These are phyloP conservation scores for Acacia melanoxylon DNA, from an alignment of 306 rosid species.

Conservation along the genomic window DNA sequence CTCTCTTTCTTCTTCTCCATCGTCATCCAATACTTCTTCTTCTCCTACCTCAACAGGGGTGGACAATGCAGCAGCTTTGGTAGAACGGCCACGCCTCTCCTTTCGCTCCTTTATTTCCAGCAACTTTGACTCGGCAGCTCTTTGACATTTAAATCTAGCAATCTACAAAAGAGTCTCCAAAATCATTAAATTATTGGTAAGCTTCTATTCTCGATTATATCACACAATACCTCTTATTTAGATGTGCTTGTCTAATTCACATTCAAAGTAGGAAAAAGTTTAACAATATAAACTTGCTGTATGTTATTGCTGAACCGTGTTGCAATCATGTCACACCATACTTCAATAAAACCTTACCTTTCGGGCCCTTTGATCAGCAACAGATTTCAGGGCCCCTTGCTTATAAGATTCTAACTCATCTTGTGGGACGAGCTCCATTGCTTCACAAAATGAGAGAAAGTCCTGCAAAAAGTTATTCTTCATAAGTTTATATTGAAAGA, in stretches of 20 bases:
- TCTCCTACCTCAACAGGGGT: conserved; percentile 92
- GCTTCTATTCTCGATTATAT: not conserved
- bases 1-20: conserved; percentile 97
- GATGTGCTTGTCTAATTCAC: conserved; percentile 15
- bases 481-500: conserved; percentile 17
- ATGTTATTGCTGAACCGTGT: not conserved
- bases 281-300: not conserved
- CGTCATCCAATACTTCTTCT: conserved; percentile 86
- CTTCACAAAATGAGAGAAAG: conserved; percentile 82
- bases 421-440: conserved; percentile 82
- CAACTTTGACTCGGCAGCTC: conserved; percentile 89
- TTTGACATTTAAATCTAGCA: conserved; percentile 80
- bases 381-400: conserved; percentile 53
- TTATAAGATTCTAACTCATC: conserved; percentile 67
- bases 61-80: conserved; percentile 86
- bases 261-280: not conserved
- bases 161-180: conserved; percentile 51
- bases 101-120: conserved; percentile 91
- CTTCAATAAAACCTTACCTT: conserved; percentile 47
- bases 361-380: conserved; percentile 80
- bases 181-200: conserved; percentile 21
- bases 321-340: not conserved
- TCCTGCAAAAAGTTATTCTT: conserved; percentile 74
- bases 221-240: conserved; percentile 1
- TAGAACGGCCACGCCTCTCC: conserved; percentile 89